Evolutionary conservation across 2,329 filamentous ascomycete genomes (phyloP).

Genomic region (Capronia coronata): DNA sequence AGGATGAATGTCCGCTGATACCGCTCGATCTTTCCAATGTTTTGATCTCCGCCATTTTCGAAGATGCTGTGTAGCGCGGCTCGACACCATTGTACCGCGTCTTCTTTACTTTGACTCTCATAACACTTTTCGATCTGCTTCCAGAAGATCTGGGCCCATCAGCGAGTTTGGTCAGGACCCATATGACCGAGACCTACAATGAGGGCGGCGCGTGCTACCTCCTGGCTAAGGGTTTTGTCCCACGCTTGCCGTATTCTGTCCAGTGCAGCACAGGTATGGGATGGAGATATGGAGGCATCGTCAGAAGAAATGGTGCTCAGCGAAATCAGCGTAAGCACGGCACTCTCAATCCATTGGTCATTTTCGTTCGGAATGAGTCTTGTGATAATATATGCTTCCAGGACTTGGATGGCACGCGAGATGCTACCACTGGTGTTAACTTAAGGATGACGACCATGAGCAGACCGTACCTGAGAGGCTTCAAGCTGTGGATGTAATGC

Average conservation of each 20-base stretch:
- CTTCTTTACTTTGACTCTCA: constrained; percentile 46
- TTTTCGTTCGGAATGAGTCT: constrained; percentile 49
- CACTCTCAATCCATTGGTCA: constrained; percentile 60
- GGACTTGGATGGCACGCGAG: constrained; percentile 39
- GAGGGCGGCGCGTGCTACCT: constrained; percentile 50
- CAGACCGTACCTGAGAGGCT: constrained; percentile 45
- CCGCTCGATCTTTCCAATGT: constrained; percentile 64
- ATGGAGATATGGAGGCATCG: neutral
- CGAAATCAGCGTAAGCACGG: constrained; percentile 62
- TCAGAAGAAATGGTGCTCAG: constrained; percentile 39
- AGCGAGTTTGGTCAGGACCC: constrained; percentile 5
- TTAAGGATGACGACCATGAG: constrained; percentile 37
- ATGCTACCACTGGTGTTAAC: constrained; percentile 29
- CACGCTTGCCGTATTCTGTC: constrained; percentile 44
- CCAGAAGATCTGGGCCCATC: constrained; percentile 63
- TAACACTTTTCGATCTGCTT: constrained; percentile 62
- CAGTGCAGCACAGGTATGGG: constrained; percentile 38
- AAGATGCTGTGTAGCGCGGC: constrained; percentile 64
- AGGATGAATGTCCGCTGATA: neutral
- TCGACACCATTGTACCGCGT: constrained; percentile 64
- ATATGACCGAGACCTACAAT: constrained; percentile 32
- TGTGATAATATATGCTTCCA: constrained; percentile 60
- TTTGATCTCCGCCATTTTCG: constrained; percentile 56
- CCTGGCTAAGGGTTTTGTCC: constrained; percentile 47
- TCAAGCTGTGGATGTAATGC: constrained; percentile 61